Percentiles rank a stretch among this genome's conserved stretches.
Conservation (phyloP, 2,329 filamentous ascomycete species). For the Penicillium nordicum region DNA sequence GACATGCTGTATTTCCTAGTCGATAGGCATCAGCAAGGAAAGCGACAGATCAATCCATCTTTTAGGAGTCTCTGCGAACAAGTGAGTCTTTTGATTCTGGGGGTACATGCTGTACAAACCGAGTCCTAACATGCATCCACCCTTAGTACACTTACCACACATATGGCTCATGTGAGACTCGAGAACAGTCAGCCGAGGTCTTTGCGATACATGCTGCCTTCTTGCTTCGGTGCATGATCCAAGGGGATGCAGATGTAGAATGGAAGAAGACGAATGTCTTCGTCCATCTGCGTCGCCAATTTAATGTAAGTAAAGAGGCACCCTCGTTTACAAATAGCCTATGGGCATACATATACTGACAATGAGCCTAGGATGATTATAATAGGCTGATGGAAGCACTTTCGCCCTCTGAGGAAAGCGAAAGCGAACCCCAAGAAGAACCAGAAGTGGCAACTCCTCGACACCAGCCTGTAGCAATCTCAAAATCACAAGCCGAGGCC, state of each 20-base stretch:
- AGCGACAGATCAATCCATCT: constrained; percentile 35
- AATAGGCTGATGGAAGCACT: constrained; percentile 28
- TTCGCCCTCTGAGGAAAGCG: constrained; percentile 21
- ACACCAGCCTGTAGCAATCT: constrained; percentile 25
- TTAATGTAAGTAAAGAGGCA: constrained; percentile 31
- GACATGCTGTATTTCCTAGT: constrained; percentile 59
- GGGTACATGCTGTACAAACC: not conserved
- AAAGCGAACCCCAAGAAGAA: constrained; percentile 19
- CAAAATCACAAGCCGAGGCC: constrained; percentile 35
- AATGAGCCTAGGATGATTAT: constrained; percentile 31
- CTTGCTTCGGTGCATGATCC: constrained; percentile 47
- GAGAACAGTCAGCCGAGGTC: constrained; percentile 46
- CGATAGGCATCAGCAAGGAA: constrained; percentile 51
- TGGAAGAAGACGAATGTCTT: constrained; percentile 46
- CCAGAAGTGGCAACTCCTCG: constrained; percentile 21
- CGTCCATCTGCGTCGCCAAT: constrained; percentile 44
- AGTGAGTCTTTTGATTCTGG: constrained; percentile 23
- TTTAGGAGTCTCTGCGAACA: constrained; percentile 42
- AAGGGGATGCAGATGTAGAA: constrained; percentile 43
- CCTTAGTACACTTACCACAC: constrained; percentile 43
- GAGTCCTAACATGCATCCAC: not conserved
- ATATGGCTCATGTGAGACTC: constrained; percentile 42
- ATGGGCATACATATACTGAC: not conserved
- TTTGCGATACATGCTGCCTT: constrained; percentile 47
- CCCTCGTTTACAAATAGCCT: not conserved